Evolutionary conservation across 805 yeast species (phyloP).

Genomic region (Suhomyces prunicola): DNA sequence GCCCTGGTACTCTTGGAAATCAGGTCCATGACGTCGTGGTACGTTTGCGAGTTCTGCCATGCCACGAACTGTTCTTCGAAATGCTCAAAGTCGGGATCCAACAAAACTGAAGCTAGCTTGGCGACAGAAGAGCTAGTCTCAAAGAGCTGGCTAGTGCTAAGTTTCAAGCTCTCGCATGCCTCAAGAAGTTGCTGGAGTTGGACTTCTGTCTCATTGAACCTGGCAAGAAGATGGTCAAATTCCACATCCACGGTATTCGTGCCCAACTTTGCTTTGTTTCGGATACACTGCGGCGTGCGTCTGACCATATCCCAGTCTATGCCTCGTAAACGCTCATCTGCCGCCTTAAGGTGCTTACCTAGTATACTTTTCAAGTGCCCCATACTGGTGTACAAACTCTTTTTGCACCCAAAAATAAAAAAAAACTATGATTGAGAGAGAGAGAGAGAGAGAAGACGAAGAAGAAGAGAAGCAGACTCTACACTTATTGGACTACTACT

Average conservation of each 20-base stretch:
- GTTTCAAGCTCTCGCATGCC: background rate
- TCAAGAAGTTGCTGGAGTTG: conserved; percentile 13
- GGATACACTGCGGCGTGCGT: conserved; percentile 10
- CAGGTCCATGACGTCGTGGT: conserved; percentile 13
- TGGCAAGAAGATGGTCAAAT: conserved; percentile 20
- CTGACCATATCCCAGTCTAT: conserved; percentile 26
- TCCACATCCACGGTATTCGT: conserved; percentile 23
- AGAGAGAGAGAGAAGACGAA: too few relatives aligned
- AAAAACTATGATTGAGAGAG: background rate
- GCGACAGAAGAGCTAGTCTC: background rate
- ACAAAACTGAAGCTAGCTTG: background rate
- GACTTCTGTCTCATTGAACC: conserved; percentile 18
- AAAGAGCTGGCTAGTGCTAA: background rate
- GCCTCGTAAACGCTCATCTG: background rate
- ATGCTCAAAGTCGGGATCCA: background rate
- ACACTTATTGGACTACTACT: too few relatives aligned
- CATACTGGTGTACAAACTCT: background rate
- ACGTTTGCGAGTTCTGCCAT: conserved; percentile 21
- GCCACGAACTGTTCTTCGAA: conserved; percentile 7
- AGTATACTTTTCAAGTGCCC: background rate
- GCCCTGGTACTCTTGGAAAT: conserved; percentile 8
- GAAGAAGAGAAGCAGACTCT: too few relatives aligned
- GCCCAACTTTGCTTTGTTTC: conserved; percentile 4
- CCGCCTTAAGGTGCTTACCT: background rate
- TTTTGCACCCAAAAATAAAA: background rate